A percentile compares a stretch with the other conserved stretches of the same genome.
phyloP scores from a whole-genome alignment of 768 basidiomycete species.

The Fomitopsis serialis region DNA sequence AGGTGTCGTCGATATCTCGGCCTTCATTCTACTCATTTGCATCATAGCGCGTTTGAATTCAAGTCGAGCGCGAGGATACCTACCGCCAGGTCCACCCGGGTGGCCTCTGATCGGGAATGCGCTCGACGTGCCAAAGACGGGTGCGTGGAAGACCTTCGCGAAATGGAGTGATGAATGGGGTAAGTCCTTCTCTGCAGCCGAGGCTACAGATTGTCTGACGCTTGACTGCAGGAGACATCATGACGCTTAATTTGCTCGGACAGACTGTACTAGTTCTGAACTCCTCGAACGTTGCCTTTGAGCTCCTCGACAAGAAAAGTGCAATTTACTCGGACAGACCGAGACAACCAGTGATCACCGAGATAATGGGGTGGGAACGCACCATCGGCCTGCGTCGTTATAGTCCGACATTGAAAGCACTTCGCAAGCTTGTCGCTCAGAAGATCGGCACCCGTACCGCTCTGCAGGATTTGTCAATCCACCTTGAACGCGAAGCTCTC shows the following conservation, averaged over 20 bases:
- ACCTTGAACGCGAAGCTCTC: conserved; percentile 37
- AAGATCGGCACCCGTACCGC: conserved; percentile 33
- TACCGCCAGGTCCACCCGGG: no score
- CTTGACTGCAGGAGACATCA: conserved; percentile 20
- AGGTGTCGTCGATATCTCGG: no score
- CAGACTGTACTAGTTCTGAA: conserved; percentile 26
- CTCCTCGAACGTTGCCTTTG: conserved; percentile 15
- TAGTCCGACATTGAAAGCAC: conserved; percentile 35
- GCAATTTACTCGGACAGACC: conserved; percentile 21
- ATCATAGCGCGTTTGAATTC: no score
- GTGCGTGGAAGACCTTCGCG: conserved; percentile 9
- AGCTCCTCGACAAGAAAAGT: conserved; percentile 25
- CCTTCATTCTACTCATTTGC: no score
- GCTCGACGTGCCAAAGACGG: no score
- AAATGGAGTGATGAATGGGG: conserved; percentile 25
- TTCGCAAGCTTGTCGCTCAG: conserved; percentile 35
- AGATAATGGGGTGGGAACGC: conserved; percentile 22
- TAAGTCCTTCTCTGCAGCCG: conserved; percentile 1
- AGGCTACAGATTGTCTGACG: background rate
- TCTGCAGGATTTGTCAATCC: conserved; percentile 27
- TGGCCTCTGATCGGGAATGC: no score
- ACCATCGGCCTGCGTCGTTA: conserved; percentile 34
- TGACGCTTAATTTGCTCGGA: conserved; percentile 20
- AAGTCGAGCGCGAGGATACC: no score
- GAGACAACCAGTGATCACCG: conserved; percentile 14